Evolutionary conservation across 805 yeast species (phyloP), one percentile per base, ranked within the genome.

Genomic region (Zygoascus flipseniorum): DNA sequence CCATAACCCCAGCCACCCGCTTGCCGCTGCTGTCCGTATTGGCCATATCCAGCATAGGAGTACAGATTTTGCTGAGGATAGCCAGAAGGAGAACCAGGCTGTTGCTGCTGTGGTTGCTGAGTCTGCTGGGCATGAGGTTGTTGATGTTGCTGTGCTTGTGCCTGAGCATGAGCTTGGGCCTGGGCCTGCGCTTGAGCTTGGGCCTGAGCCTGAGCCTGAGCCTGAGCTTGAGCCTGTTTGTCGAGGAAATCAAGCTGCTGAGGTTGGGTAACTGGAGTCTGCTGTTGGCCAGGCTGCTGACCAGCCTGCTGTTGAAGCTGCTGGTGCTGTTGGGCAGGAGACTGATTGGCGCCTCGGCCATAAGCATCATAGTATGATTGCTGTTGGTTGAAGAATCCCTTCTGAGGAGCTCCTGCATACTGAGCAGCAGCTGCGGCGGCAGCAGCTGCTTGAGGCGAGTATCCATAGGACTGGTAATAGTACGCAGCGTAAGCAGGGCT

Each of bases 11-110:
- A 59, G 32, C 59, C 61, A 26, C 56, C 51, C 2, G 31, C 42
- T 23, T 41, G 63, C 31, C 53, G 52, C 53, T 64, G 70, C 50
- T 59, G 67, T 31, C 62, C 63, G 26, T 59, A 60, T 50, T 62
- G 65, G 28, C 65, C 65, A 46, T 61, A 61, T 20, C 62, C 64
- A 41, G 62, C 59, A 54, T 56, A 61, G 37, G 58, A 19, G 54
- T 60, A 61, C 54, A 60, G 50, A 56, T 61, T 61, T 53, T 59
- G 64, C 42, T 42, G 54, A 6, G 61, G 62, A 48, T 56, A 60
- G n/a, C 49, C 49, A 31, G 49, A 46, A 16, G 49, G 49, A 23
- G 46, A 43, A 18, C 45, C 46, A 39, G 54, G 60, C 37, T 52
- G 55, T 49, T 57, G 60, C 53, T 52, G 62, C 28, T 44, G 48